Conservation (phyloP, 2,329 filamentous ascomycete species). For the Penicillium brasilianum region DNA sequence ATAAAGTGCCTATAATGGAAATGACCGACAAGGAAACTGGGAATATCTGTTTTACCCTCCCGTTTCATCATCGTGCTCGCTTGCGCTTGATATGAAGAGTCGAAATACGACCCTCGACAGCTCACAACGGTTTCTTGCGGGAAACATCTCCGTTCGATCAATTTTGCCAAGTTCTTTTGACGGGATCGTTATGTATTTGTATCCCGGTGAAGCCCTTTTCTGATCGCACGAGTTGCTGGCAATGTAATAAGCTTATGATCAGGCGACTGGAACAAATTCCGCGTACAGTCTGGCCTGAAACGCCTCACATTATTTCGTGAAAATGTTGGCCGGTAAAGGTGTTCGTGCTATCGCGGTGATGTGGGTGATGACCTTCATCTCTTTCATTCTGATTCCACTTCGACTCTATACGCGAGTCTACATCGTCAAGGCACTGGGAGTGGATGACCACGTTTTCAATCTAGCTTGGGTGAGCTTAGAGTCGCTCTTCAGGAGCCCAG, state of each 20-base stretch:
- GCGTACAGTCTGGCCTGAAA: not conserved
- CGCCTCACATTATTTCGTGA: not conserved
- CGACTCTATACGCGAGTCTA: conserved; percentile 32
- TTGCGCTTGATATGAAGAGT: conserved; percentile 6
- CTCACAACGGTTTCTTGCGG: conserved; percentile 7
- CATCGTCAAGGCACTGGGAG: conserved; percentile 43
- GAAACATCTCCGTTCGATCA: not conserved
- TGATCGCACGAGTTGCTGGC: not conserved
- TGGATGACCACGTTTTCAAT: conserved; percentile 43
- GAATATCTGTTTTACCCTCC: not conserved
- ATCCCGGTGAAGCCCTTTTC: conserved; percentile 1
- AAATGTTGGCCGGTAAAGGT: conserved; percentile 25
- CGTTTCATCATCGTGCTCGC: conserved; percentile 3
- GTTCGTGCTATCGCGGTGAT: conserved; percentile 28
- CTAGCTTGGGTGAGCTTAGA: conserved; percentile 35
- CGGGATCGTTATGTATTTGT: conserved; percentile 5
- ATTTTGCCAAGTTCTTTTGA: not conserved
- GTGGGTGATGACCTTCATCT: conserved; percentile 31
- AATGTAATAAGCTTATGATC: not conserved
- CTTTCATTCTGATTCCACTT: conserved; percentile 32
- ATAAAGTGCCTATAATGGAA: not conserved
- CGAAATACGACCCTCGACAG: not conserved
- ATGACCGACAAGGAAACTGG: not conserved
- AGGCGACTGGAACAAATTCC: not conserved
- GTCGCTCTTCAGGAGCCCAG: too few species aligned